phyloP scores from a whole-genome alignment of 2,329 filamentous ascomycete genomes.

The Exophiala sideris region DNA sequence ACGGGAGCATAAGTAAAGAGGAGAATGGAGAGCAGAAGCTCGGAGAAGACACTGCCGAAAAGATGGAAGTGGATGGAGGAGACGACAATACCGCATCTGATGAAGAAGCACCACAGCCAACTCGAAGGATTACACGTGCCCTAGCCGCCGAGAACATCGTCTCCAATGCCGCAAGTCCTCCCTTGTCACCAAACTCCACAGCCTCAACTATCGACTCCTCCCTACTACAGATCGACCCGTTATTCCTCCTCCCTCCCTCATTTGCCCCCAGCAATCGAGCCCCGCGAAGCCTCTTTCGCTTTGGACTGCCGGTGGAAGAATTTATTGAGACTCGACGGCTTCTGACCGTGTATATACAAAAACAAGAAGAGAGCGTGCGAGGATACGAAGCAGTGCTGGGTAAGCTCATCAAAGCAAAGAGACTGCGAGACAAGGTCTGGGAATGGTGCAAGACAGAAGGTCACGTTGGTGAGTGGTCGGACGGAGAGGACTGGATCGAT shows the following conservation, averaged over 20 bases:
- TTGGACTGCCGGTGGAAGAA: constrained; percentile 55
- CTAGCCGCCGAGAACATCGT: constrained; percentile 41
- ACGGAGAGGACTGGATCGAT: constrained; percentile 68
- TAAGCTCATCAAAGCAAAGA: constrained; percentile 57
- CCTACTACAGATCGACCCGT: constrained; percentile 47
- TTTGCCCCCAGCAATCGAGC: constrained; percentile 53
- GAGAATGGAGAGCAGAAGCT: neutral
- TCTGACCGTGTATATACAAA: constrained; percentile 61
- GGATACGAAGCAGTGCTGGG: constrained; percentile 54
- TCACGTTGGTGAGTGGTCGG: constrained; percentile 63
- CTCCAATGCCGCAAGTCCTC: constrained; percentile 28
- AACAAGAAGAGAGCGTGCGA: constrained; percentile 62
- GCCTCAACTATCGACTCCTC: constrained; percentile 39
- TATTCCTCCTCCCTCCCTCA: constrained; percentile 54
- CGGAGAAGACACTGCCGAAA: constrained; percentile 13
- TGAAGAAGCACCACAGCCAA: constrained; percentile 36
- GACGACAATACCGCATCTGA: constrained; percentile 9
- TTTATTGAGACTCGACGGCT: constrained; percentile 61
- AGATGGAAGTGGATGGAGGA: constrained; percentile 19
- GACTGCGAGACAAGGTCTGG: constrained; percentile 57
- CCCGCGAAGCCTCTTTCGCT: constrained; percentile 49
- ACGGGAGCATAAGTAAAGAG: neutral
- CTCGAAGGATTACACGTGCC: constrained; percentile 44
- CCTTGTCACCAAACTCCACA: constrained; percentile 31
- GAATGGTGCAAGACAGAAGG: constrained; percentile 61